Evolutionary conservation across 805 yeast species (phyloP), one percentile per base, ranked within the genome.

Genomic region (Blastobotrys attinorum): DNA sequence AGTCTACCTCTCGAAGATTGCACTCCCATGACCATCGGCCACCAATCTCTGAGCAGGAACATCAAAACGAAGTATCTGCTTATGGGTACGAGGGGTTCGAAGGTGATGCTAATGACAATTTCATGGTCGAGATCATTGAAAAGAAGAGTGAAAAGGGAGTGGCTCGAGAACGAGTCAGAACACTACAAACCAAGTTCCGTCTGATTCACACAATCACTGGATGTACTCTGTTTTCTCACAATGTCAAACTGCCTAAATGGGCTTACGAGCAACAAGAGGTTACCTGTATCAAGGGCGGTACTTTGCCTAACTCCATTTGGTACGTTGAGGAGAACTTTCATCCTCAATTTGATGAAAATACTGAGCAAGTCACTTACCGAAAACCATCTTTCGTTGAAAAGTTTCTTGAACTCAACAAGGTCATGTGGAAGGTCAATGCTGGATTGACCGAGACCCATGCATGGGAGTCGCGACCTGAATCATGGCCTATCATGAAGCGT

Each of bases 21-120:
- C 79, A 79, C 50, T 83, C 87, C 18, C 78, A 72, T 50, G 83
- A 84, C 48, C 67, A 74, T 40, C 77, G 89, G 47, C 96, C 97
- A 2, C 96, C 96, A 7, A 76, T 88, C 22, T 76, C 90, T 7
- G 95, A 86, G 58, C 92, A 86, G 56, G 97, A 92, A 45, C 89
- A 90, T 62, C 81, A 88, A 57, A 75, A 73, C 50, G 95, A 88
- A 62, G 95, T 88, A 1, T 74, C 85, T 22, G 78, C 86, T 50
- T 67, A 77, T 45, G 92, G 90, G 3, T 75, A 74, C 61, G 61
- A 69, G 4, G 75, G 78, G 1, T 76, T 76, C 56, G 64, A 65
- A 2, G 92, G 86, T 15, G 83, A 83, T 51, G 69, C 72, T 34
- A 78, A 77, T 57, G 88, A 84, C 59, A 75, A 76, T 49, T 88